Conservation (phyloP, 805 yeast genomes). For the Metahyphopichia silvanorum region DNA sequence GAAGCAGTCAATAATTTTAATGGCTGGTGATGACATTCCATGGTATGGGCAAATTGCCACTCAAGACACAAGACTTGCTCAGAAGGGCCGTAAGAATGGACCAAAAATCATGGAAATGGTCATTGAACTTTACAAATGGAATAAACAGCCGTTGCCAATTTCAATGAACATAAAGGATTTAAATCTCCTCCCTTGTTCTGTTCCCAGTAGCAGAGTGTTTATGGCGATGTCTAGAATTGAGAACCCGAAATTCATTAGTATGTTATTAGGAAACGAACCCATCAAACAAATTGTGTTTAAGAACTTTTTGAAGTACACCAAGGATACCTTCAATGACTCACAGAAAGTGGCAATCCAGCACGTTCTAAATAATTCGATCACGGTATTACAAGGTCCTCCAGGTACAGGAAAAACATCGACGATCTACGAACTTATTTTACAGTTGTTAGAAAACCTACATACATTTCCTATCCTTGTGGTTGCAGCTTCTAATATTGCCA, state of each 20-base stretch:
- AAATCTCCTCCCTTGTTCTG: constrained; percentile 56
- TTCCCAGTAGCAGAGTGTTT: constrained; percentile 60
- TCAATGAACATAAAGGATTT: constrained; percentile 34
- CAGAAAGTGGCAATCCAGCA: constrained; percentile 57
- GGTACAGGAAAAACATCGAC: constrained; percentile 55
- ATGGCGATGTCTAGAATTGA: constrained; percentile 62
- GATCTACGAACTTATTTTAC: constrained; percentile 44
- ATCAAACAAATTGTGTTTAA: constrained; percentile 55
- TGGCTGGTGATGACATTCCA: constrained; percentile 45
- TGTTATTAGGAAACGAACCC: constrained; percentile 54
- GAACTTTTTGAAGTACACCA: constrained; percentile 49
- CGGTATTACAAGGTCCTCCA: constrained; percentile 58
- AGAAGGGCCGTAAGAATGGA: constrained; percentile 20
- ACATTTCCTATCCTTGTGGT: constrained; percentile 67
- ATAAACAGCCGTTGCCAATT: constrained; percentile 46
- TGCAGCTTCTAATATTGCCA: constrained; percentile 74
- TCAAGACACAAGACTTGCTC: constrained; percentile 22
- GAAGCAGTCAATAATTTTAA: constrained; percentile 56
- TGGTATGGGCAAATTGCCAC: constrained; percentile 62
- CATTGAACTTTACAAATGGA: constrained; percentile 58
- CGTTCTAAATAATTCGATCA: constrained; percentile 47
- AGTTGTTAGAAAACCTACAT: constrained; percentile 51
- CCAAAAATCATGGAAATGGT: constrained; percentile 38
- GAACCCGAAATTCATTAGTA: constrained; percentile 49
- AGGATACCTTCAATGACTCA: constrained; percentile 52